Conservation (phyloP, 2,329 filamentous ascomycete genomes). For the Monosporascus sp. region DNA sequence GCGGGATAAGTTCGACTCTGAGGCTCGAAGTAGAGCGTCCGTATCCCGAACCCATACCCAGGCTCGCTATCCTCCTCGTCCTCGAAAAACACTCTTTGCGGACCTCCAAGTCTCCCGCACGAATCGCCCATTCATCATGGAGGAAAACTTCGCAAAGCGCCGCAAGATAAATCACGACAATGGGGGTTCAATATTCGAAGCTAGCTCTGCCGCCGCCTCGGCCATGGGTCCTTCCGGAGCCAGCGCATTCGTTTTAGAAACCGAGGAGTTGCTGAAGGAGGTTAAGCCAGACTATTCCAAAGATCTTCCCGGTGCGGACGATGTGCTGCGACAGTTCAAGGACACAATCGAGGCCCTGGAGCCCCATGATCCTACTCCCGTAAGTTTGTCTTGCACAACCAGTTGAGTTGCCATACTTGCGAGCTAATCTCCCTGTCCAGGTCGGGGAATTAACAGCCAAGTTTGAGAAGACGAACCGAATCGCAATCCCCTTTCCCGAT, state of each 20-base stretch:
- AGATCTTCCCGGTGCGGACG: conserved; percentile 43
- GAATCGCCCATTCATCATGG: conserved; percentile 30
- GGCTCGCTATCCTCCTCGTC: too few species aligned
- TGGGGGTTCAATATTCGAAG: conserved; percentile 32
- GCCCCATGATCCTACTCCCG: conserved; percentile 44
- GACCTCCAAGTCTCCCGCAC: too few species aligned
- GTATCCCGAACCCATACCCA: too few species aligned
- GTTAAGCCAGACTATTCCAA: conserved; percentile 47
- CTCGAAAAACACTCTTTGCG: too few species aligned
- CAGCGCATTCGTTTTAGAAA: conserved; percentile 54
- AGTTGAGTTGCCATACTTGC: not conserved
- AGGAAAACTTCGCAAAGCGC: conserved; percentile 39
- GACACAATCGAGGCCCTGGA: conserved; percentile 45
- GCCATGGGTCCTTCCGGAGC: conserved; percentile 34
- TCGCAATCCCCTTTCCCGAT: conserved; percentile 79
- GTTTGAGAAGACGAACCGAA: conserved; percentile 60
- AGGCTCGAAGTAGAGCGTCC: too few species aligned
- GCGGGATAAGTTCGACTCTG: too few species aligned
- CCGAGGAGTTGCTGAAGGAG: conserved; percentile 54
- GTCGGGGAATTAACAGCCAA: conserved; percentile 62
- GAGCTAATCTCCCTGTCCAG: conserved; percentile 34
- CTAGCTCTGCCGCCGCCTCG: conserved; percentile 33
- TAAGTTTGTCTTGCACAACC: conserved; percentile 28
- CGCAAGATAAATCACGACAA: conserved; percentile 41
- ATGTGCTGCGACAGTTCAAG: conserved; percentile 47